Percentiles rank a stretch among this genome's conserved stretches.
Conservation (phyloP, 2,329 filamentous ascomycete species). For the Aspergillus novofumigatus region DNA sequence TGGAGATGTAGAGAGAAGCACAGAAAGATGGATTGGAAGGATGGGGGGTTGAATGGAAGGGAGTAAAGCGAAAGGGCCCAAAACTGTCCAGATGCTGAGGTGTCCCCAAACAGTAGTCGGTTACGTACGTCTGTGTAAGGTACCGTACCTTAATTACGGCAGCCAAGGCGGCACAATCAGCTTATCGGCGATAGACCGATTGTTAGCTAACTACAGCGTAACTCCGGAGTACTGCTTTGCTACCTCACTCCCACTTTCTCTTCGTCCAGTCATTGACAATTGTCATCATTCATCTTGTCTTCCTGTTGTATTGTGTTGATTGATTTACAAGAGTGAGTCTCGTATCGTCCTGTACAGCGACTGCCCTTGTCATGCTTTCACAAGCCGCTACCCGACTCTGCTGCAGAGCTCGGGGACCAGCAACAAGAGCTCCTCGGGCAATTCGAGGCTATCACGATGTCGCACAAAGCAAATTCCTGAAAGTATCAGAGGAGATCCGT, state of each 20-base stretch:
- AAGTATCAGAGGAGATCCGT: slow-evolving; percentile 75
- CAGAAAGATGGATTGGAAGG: neutral
- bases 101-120: neutral
- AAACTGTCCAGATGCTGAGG: neutral
- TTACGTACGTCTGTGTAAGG: neutral
- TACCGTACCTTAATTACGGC: neutral
- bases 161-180: neutral
- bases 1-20: neutral
- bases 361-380: slow-evolving; percentile 13
- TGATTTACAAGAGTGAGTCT: neutral
- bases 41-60: neutral
- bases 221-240: no score
- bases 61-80: neutral
- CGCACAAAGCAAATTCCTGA: slow-evolving; percentile 51
- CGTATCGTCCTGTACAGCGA: neutral
- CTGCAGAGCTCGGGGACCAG: slow-evolving; percentile 12
- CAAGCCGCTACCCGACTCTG: slow-evolving; percentile 20
- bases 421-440: slow-evolving; percentile 4
- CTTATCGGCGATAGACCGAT: slow-evolving; percentile 7
- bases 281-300: neutral
- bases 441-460: slow-evolving; percentile 27
- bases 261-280: neutral
- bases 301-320: neutral
- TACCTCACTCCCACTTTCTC: neutral
- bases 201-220: neutral